A percentile compares a stretch with the other conserved stretches of the same genome.
Conservation (phyloP, 148 eudicot species). For the Camellia japonica region DNA sequence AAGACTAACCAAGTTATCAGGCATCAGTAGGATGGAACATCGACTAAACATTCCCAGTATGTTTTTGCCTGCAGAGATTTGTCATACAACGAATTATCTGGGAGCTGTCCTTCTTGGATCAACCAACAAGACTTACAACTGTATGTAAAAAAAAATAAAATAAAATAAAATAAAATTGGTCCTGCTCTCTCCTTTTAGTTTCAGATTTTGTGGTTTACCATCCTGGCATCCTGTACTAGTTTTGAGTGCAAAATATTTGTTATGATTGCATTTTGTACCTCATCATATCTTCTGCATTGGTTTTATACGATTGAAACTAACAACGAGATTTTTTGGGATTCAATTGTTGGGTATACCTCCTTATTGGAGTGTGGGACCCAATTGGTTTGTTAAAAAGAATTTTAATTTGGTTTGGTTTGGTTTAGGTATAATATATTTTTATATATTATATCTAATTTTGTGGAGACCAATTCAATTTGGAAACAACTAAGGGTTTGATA, state of each 20-base stretch:
- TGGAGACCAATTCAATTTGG: too few species aligned
- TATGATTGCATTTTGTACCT: neutral
- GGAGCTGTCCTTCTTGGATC: conserved; percentile 80
- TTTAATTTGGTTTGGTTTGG: too few species aligned
- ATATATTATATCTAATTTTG: too few species aligned
- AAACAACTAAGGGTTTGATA: too few species aligned
- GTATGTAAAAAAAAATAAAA: conserved; percentile 42
- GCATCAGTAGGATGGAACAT: neutral
- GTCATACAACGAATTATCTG: conserved; percentile 77
- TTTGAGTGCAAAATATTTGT: neutral
- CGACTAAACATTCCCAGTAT: neutral
- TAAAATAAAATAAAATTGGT: neutral
- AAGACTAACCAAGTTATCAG: neutral
- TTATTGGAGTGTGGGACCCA: too few species aligned
- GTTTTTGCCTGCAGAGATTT: conserved; percentile 69
- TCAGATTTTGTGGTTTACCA: neutral
- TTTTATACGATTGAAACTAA: conserved; percentile 10
- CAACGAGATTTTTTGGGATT: neutral
- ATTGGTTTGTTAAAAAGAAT: too few species aligned
- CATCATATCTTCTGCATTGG: neutral
- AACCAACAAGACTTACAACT: conserved; percentile 46
- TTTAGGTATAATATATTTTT: too few species aligned
- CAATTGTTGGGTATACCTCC: too few species aligned
- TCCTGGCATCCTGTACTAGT: neutral
- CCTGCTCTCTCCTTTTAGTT: neutral